Evolutionary conservation across 805 yeast genomes (phyloP), one percentile per base, ranked within the genome.

Genomic region (Sporopachydermia lactativora): DNA sequence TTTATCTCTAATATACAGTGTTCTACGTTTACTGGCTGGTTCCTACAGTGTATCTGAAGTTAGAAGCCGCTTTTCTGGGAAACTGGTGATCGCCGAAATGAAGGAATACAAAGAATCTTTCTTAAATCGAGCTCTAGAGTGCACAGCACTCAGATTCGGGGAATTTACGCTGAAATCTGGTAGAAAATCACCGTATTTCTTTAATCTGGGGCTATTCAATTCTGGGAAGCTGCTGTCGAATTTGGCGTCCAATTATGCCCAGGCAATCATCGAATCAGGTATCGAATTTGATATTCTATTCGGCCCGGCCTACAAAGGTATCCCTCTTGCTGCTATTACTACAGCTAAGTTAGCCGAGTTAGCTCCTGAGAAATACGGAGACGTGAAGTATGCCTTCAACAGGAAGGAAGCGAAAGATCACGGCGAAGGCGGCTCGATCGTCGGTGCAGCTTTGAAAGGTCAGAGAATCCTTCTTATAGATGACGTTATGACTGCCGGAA

Each of bases 291-390:
- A 89, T 53, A 77, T 92, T 36, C 65, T 89, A 42, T 89, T 89
- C 55, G 98, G 98, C 4, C 98, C 98, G 6, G 98, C 98, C 18
- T 89, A 89, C 64, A 92, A 92, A 64, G 98, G 98, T 15, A 89
- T 89, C 51, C 94, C 98, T 16, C 70, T 89, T 43, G 94, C 95
- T 41, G 95, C 97, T 3, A 72, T 89, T 46, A 85, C 96, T 13
- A 85, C 82, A 44, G 89, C 92, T 43, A 89, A 92, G 60, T 69
- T 92, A 45, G 92, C 89, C 31, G 97, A 92, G 62, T 67, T 86
- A 49, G 92, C 84, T 44, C 61, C 61, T 3, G 74, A 72, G 42
- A 77, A 79, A 54, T 86, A 75, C 54, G 75, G 73, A 40, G 59
- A 75, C 45, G 65, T 84, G 39, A 85, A 84, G 37, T 92, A 88